phyloP scores from a whole-genome alignment of 441 rosid genomes.

The Monsonia emarginata region DNA sequence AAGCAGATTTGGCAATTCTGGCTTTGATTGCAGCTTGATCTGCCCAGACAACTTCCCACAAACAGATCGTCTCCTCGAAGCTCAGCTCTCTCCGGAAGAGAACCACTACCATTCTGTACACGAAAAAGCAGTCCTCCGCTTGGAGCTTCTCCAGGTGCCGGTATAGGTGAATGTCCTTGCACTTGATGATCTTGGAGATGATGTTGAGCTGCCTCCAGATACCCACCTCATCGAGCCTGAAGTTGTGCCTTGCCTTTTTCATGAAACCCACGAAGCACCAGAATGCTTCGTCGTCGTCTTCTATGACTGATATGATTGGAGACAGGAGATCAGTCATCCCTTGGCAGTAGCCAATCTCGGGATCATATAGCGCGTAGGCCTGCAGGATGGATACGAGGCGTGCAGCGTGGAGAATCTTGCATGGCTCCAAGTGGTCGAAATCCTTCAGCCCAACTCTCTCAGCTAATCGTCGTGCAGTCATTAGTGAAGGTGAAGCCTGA shows the following conservation, averaged over 20 bases:
- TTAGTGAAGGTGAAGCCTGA: constrained; percentile 50
- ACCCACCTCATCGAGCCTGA: constrained; percentile 88
- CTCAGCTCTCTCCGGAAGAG: constrained; percentile 78
- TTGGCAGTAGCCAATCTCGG: constrained; percentile 89
- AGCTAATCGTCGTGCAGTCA: constrained; percentile 49
- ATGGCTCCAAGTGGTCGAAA: constrained; percentile 65
- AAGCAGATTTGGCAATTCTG: constrained; percentile 70
- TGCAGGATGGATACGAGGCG: constrained; percentile 76
- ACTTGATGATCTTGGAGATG: constrained; percentile 73
- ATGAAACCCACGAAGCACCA: constrained; percentile 93
- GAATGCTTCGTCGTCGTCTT: constrained; percentile 83
- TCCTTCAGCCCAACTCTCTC: constrained; percentile 74
- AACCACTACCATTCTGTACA: constrained; percentile 89
- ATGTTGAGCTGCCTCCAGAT: constrained; percentile 73
- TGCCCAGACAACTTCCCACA: constrained; percentile 98
- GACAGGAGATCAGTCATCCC: constrained; percentile 92
- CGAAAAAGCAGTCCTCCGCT: constrained; percentile 91
- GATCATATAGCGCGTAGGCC: constrained; percentile 77
- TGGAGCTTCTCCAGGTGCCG: constrained; percentile 80
- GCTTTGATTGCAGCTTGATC: constrained; percentile 87
- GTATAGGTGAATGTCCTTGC: constrained; percentile 74
- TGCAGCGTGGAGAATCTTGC: constrained; percentile 83
- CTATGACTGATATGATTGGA: constrained; percentile 62
- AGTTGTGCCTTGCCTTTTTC: constrained; percentile 91
- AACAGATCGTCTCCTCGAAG: constrained; percentile 72